Conservation (phyloP, 2,329 filamentous ascomycete species). For the Escovopsis weberi region DNA sequence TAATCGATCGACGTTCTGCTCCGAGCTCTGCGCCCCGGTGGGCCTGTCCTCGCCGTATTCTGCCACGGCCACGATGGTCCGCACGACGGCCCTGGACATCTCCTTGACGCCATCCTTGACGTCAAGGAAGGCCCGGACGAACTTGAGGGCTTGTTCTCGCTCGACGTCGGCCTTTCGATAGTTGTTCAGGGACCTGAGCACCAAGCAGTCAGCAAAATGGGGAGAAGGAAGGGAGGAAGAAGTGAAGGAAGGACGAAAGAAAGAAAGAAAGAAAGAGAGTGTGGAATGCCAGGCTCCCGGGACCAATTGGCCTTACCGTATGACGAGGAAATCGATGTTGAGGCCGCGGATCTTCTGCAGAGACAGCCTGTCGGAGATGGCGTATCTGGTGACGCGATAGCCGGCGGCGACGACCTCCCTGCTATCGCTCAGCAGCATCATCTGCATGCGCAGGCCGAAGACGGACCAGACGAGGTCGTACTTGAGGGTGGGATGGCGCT, state of each 20-base stretch:
- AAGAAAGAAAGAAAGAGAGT: neutral
- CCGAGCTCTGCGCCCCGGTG: constrained; percentile 50
- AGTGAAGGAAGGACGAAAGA: too few species aligned
- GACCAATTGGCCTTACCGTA: constrained; percentile 26
- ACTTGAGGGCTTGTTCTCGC: constrained; percentile 91
- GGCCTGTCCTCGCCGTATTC: constrained; percentile 78
- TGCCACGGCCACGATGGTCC: constrained; percentile 81
- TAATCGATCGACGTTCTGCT: constrained; percentile 71
- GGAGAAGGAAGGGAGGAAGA: too few species aligned
- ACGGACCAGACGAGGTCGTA: constrained; percentile 95
- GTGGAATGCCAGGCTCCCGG: too few species aligned
- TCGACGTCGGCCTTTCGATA: constrained; percentile 96
- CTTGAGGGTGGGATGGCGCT: constrained; percentile 80
- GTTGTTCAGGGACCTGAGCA: constrained; percentile 63
- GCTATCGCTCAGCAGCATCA: constrained; percentile 90
- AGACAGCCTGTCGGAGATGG: constrained; percentile 82
- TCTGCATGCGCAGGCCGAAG: constrained; percentile 85
- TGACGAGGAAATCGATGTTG: constrained; percentile 86
- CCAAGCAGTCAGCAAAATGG: neutral
- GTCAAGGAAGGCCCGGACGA: constrained; percentile 86
- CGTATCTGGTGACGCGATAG: constrained; percentile 85
- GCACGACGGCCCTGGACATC: constrained; percentile 71
- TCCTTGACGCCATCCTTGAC: constrained; percentile 86
- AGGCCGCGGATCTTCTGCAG: constrained; percentile 74
- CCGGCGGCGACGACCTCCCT: constrained; percentile 90